Evolutionary conservation across 2,329 filamentous ascomycete species (phyloP), one percentile per base, ranked within the genome.

Genomic region (Diaporthe vexans): DNA sequence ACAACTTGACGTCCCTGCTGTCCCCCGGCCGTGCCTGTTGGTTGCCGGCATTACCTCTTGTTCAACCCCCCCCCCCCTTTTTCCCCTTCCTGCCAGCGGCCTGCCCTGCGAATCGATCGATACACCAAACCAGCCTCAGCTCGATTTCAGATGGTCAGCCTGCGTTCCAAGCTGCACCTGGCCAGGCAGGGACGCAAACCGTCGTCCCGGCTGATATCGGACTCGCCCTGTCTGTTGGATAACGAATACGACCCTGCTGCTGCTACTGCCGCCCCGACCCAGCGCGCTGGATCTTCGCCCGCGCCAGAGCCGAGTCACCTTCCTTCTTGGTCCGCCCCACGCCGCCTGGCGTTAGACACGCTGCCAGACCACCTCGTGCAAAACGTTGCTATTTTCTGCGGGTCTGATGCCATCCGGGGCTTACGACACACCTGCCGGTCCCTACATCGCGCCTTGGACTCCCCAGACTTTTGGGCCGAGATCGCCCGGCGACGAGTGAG

Each of bases 161-260:
- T 76, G 75, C 75, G 73, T 48, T 76, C 73, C 35, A 76, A 76
- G 70, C 75, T 76, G 48, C 73, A 76, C 57, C 73, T 75, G 69
- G 70, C 54, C 69, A 71, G 71, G 73, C 75, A 75, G 75, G 59
- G 65, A 68, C 75, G 73, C 63, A 75, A 76, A 69, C 58, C 54
- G 59, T 72, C 73, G 37, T 54, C 70, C 63, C 63, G 33, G 63
- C 11, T 54, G 48, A 24, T 68, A n/a, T 68, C 69, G 57, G 48
- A 61, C 43, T 43, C 73, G 57, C 43, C 67, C 43, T 69, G 67
- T 52, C 63, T 54, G 63, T 65, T 70, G 68, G 74, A 59, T 69
- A 67, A 69, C 51, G 56, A 68, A 73, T 75, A 74, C 73, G 67
- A 76, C 73, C 63, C 73, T 74, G 63, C 65, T 17, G 67, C 74